These are phyloP conservation scores for Ganoderma meredithae DNA, from an alignment of 1,284 basidiomycete genomes.

Conservation along the genomic window DNA sequence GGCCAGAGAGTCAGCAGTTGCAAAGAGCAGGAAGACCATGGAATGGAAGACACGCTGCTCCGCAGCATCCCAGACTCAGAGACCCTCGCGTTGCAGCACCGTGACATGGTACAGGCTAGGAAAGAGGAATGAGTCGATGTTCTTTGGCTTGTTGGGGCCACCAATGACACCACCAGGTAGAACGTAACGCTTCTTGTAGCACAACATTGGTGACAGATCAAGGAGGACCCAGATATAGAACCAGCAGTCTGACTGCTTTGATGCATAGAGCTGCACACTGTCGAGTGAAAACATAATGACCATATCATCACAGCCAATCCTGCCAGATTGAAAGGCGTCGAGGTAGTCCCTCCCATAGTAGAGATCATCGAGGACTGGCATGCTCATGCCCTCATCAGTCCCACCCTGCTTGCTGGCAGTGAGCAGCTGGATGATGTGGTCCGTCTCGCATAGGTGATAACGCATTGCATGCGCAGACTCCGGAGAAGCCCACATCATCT, in stretches of 20 bases:
- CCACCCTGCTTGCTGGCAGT: too few relatives aligned
- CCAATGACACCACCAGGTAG: conserved; percentile 36
- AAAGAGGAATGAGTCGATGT: conserved; percentile 36
- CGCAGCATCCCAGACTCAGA: conserved; percentile 31
- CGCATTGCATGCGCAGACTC: too few relatives aligned
- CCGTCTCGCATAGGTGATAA: too few relatives aligned
- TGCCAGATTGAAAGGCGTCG: conserved; percentile 22
- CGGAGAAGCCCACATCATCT: too few relatives aligned
- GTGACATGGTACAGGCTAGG: conserved; percentile 34
- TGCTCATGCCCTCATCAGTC: too few relatives aligned
- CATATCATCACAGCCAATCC: conserved; percentile 31
- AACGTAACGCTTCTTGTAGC: conserved; percentile 38
- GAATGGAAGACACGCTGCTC: conserved; percentile 16
- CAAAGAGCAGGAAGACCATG: conserved; percentile 26
- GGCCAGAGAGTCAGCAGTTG: conserved; percentile 34
- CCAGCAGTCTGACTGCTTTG: conserved; percentile 39
- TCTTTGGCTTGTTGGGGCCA: conserved; percentile 37
- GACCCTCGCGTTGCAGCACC: conserved; percentile 30
- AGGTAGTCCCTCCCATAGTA: conserved; percentile 31
- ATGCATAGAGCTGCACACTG: conserved; percentile 40
- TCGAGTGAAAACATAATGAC: conserved; percentile 39
- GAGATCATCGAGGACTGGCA: background rate
- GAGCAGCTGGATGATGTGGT: too few relatives aligned
- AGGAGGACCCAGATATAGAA: conserved; percentile 41
- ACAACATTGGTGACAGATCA: conserved; percentile 27